Base-by-base conservation (phyloP, 176 grass and related monocot genomes). In the Puya raimondii region DNA sequence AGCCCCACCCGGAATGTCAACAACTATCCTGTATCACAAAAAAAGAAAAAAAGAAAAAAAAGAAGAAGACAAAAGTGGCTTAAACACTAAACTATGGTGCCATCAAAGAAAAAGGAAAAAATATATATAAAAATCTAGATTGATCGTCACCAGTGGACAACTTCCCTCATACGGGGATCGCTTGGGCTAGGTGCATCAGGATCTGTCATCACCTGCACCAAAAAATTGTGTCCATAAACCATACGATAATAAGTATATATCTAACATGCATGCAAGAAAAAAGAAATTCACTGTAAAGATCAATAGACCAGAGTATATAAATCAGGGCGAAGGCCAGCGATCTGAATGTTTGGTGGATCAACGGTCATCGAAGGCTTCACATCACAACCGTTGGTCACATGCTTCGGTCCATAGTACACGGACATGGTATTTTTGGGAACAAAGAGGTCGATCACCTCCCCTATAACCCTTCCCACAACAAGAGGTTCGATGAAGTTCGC, bases 101-200 rank as follows among this genome's bases (percentile, higher is more conserved):
- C 16, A 3, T 59, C 8, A 16, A 61, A 10, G 1, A 5, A 18
- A 9, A 26, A 26, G 25, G 25, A 26, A 26, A 10, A 61, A 22
- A 18, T 42, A 8, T 6, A 42, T 0, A 42, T 0, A 42, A 22
- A 53, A 23, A 16, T 11, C 1, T 3, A 26, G 23, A 67, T 61
- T 61, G 17, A 20, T 10, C 14, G 7, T 1, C 84, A 93, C 91
- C 87, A 91, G 81, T 96, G 91, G 48, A 96, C 66, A 74, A 78
- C 83, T 67, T 96, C 91, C 70, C 70, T 96, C 91, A 85, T 80
- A 49, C 42, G 57, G 11, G 91, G 91, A 20, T 96, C 84, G 51
- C 91, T 96, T 42, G 91, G 91, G 76, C 87, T 90, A 4, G 91
- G 91, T 48, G 87, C 81, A 78, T 96, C 91, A 10, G 87, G 91